These are phyloP conservation scores for Ramaria sp. DNA, from an alignment of 768 basidiomycete genomes.

Conservation along the genomic window DNA sequence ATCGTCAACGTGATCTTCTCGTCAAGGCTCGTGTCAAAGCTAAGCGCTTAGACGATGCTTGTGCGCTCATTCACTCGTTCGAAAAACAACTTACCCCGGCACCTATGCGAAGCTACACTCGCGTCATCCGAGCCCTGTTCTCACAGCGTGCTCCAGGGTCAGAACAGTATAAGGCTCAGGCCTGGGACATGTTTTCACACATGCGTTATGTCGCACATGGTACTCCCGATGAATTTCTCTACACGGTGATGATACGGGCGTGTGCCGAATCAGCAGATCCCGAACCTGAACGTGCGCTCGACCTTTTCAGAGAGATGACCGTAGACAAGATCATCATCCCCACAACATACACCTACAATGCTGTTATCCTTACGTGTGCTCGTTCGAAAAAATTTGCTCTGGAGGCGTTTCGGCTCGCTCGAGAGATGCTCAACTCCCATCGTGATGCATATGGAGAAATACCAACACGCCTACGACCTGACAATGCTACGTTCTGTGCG, in stretches of 20 bases:
- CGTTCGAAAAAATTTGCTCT: constrained; percentile 53
- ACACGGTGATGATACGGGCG: constrained; percentile 78
- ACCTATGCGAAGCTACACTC: constrained; percentile 66
- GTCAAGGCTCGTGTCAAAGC: constrained; percentile 55
- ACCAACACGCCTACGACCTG: constrained; percentile 39
- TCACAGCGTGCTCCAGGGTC: constrained; percentile 26
- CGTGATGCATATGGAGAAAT: constrained; percentile 52
- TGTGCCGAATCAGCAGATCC: constrained; percentile 53
- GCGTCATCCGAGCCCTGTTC: constrained; percentile 51
- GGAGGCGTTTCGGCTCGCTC: constrained; percentile 76
- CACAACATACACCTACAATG: constrained; percentile 62
- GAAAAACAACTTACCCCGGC: constrained; percentile 53
- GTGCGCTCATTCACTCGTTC: constrained; percentile 59
- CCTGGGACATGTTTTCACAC: constrained; percentile 91
- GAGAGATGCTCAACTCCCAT: constrained; percentile 77
- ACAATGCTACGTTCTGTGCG: constrained; percentile 62
- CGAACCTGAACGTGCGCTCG: constrained; percentile 85
- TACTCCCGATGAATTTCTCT: constrained; percentile 58
- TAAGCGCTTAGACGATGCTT: constrained; percentile 39
- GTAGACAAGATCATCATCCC: constrained; percentile 54
- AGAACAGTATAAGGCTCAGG: constrained; percentile 51
- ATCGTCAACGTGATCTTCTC: constrained; percentile 58
- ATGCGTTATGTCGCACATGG: constrained; percentile 95
- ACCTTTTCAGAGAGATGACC: constrained; percentile 91
- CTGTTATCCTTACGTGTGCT: constrained; percentile 74